These are phyloP conservation scores for Rasamsonia emersonii DNA, from an alignment of 2,329 filamentous ascomycete species.

Conservation along the genomic window DNA sequence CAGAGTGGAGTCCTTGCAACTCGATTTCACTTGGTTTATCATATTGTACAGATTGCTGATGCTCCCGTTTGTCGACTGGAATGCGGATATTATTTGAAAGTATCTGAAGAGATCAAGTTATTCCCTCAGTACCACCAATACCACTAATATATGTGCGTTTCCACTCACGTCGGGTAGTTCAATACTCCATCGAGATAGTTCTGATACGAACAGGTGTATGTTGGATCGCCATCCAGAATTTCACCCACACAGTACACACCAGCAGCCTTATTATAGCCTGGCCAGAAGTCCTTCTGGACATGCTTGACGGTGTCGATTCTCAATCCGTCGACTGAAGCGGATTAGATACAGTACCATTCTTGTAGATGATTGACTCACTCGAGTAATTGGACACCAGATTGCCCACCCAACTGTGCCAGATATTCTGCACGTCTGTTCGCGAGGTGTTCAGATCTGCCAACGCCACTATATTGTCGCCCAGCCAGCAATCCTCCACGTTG, in stretches of 20 bases:
- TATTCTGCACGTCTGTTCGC: conserved; percentile 37
- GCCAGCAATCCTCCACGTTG: conserved; percentile 43
- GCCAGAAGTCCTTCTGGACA: conserved; percentile 40
- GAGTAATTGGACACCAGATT: conserved; percentile 51
- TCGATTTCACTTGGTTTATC: conserved; percentile 23
- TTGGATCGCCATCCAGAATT: conserved; percentile 33
- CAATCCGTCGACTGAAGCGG: conserved; percentile 39
- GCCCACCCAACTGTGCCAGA: conserved; percentile 52
- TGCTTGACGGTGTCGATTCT: conserved; percentile 45
- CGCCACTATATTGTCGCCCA: conserved; percentile 45
- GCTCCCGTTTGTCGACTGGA: conserved; percentile 24
- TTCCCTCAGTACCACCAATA: background rate
- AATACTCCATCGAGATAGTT: conserved; percentile 37
- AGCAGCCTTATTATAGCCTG: conserved; percentile 30
- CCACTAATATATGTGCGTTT: background rate
- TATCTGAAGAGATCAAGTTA: conserved; percentile 11
- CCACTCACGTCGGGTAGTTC: conserved; percentile 37
- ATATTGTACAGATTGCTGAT: conserved; percentile 26
- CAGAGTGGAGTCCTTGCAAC: conserved; percentile 37
- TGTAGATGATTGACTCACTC: conserved; percentile 28
- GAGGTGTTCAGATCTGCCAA: conserved; percentile 57
- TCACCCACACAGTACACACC: conserved; percentile 44
- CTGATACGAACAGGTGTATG: conserved; percentile 38
- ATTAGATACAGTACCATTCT: background rate
- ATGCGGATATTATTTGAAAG: conserved; percentile 28